These are phyloP conservation scores for Chrysophaeum taylorii DNA, from an alignment of 352 stramenopile genomes.

Conservation along the genomic window DNA sequence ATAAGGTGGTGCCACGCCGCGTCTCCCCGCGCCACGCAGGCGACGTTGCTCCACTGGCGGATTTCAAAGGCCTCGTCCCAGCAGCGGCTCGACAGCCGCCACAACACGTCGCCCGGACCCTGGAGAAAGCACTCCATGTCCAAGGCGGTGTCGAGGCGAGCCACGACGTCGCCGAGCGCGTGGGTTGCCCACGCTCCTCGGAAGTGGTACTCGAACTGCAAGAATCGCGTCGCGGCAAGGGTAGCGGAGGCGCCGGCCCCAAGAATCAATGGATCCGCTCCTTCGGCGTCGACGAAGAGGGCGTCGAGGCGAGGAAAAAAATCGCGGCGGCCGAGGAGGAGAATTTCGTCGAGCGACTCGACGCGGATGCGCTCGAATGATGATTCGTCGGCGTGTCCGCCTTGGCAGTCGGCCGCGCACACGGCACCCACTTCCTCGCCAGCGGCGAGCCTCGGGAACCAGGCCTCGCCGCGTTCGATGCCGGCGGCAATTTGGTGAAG, in stretches of 20 bases:
- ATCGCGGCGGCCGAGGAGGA: background rate
- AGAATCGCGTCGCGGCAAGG: background rate
- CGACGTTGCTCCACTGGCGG: background rate
- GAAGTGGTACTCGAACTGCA: constrained; percentile 15
- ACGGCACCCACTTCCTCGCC: constrained; percentile 7
- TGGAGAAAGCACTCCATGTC: constrained; percentile 13
- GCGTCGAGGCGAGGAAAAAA: background rate
- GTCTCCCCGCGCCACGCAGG: background rate
- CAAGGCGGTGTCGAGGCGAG: background rate
- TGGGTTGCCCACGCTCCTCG: background rate
- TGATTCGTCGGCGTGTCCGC: background rate
- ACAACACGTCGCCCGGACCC: background rate
- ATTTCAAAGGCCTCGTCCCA: background rate
- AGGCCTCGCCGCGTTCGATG: background rate
- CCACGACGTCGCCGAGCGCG: background rate
- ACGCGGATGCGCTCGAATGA: background rate
- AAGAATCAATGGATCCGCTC: background rate
- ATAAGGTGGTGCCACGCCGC: too few relatives aligned
- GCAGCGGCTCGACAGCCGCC: background rate
- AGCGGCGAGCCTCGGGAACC: constrained; percentile 1
- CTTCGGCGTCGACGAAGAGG: constrained; percentile 6
- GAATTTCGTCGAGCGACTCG: background rate
- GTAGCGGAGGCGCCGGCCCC: background rate
- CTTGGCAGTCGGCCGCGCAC: background rate
- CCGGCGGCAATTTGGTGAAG: background rate